Base-by-base conservation (phyloP, 306 rosid species). In the Ziziphus jujuba region DNA sequence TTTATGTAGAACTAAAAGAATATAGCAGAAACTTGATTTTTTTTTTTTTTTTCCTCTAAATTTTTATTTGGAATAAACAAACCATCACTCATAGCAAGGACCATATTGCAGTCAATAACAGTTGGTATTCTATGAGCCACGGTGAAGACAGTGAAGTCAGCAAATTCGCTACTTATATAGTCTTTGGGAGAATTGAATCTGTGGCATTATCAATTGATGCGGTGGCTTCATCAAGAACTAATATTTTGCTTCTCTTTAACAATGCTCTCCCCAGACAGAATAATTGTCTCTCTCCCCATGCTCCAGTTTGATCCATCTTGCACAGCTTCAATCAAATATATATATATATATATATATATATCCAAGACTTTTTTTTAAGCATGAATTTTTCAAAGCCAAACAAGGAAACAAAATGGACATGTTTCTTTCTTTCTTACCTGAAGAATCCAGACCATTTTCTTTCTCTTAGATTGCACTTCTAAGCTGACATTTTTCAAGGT, bases 301-400 rank as follows among this genome's bases (percentile, higher is more conserved):
- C 80, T 76, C 80, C 80, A 76, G 56, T 76, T 76, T 58, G 67
- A 56, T 40, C 80, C 80, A 17, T 76, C 80, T 60, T 76, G 66
- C 5, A 57, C 36, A 14, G 72, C 81, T 77, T 65, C 34, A 34
- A 15, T 51, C 10, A n/a, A n/a, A n/a, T n/a, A n/a, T n/a, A n/a
- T n/a, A n/a, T n/a, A n/a, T n/a, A n/a, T n/a, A n/a, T n/a, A n/a
- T n/a, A n/a, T n/a, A n/a, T n/a, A n/a, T 11, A 9, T 9, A 6
- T 9, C 1, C 13, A 40, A 14, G 11, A 0, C 2, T 11, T 36
- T 11, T 11, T 36, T 36, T 62, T 22, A 11, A 23, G 36, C 2
- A 12, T 17, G 5, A 34, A n/a, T 33, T 17, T 14, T 62, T 16
- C n/a, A 17, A 59, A 59, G 9, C 14, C 8, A 59, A 9, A 58